Percentiles rank a stretch among this genome's conserved stretches.
These are phyloP conservation scores for Xylariaceae sp. DNA, from an alignment of 2,329 filamentous ascomycete species.

Conservation along the genomic window DNA sequence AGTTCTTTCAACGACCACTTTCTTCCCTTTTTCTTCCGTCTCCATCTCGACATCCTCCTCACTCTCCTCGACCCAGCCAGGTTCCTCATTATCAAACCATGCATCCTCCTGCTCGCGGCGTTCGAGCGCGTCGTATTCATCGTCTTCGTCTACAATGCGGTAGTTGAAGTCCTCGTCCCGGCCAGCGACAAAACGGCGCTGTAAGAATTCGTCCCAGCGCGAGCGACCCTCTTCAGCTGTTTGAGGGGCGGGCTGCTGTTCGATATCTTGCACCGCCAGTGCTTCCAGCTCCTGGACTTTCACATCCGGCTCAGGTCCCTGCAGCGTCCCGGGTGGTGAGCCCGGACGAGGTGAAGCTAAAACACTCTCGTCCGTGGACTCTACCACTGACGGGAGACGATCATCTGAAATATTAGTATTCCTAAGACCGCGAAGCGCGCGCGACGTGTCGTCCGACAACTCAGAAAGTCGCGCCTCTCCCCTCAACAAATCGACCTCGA, in stretches of 20 bases:
- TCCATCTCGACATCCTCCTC: slow-evolving; percentile 26
- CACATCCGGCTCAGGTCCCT: background rate
- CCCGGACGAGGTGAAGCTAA: background rate
- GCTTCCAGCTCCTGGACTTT: slow-evolving; percentile 27
- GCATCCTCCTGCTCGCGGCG: slow-evolving; percentile 61
- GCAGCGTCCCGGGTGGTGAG: background rate
- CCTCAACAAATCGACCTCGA: slow-evolving; percentile 71
- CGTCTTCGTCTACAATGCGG: slow-evolving; percentile 59
- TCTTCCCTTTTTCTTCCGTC: slow-evolving; percentile 15
- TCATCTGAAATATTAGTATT: background rate
- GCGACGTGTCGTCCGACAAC: slow-evolving; percentile 30
- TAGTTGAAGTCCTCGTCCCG: slow-evolving; percentile 78
- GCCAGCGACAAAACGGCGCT: slow-evolving; percentile 67
- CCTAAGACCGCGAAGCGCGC: background rate
- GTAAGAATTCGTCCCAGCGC: slow-evolving; percentile 68
- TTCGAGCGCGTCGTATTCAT: slow-evolving; percentile 61
- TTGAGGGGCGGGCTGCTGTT: slow-evolving; percentile 21
- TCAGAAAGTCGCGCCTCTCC: slow-evolving; percentile 69
- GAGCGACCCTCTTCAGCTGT: slow-evolving; percentile 61
- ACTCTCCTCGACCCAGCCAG: slow-evolving; percentile 52
- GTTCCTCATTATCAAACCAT: slow-evolving; percentile 77
- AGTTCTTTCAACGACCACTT: slow-evolving; percentile 13
- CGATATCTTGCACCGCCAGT: slow-evolving; percentile 9
- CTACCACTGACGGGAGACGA: background rate
- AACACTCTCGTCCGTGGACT: background rate